Base-by-base conservation (phyloP, 2,329 filamentous ascomycete genomes). In the Cercospora sojina region DNA sequence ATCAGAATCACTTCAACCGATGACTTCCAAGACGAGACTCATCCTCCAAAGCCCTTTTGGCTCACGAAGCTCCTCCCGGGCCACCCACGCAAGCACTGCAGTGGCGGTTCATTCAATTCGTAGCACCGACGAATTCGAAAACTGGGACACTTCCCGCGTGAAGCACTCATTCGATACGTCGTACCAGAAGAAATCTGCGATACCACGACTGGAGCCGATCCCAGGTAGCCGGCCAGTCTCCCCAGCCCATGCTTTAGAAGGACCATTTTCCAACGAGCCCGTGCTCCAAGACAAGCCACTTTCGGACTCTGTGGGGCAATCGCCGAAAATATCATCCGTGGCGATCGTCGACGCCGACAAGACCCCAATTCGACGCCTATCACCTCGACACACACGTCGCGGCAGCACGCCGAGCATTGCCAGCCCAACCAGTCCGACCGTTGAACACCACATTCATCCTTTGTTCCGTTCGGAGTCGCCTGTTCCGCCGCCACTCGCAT, bases 401-500 rank as follows among this genome's bases (percentile, higher is more conserved):
- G 59, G 59, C 23, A 71, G 64, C 64, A 66, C 64, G n/a, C 63
- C 59, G 13, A 65, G 64, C 59, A 35, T 59, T 27, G 41, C 55
- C n/a, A 53, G 59, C 27, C 41, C 51, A 7, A 64, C 59, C 38
- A 68, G 55, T 29, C 53, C 61, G 43, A 7, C 51, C 23, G 83
- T 83, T 72, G 89, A 93, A 76, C 83, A 87, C 3, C 87, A 92
- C 74, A 92, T 93, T 55, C 91, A 93, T 76, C 91, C 91, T 8
- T 83, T 93, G 3, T 93, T 93, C 80, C 85, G 91, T 66, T 88
- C 88, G 5, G 89, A 91, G 74, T 90, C 87, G 47, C 89, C 89
- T 0, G 84, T 83, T 1, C 89, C 90, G 7, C 88, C 90, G 1
- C 71, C 70, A 86, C 79, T 86, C 5, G 83, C 85, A 1, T 90